Evolutionary conservation across 1,284 basidiomycete species (phyloP), one percentile per base, ranked within the genome.

Genomic region (Melampsora occidentalis): DNA sequence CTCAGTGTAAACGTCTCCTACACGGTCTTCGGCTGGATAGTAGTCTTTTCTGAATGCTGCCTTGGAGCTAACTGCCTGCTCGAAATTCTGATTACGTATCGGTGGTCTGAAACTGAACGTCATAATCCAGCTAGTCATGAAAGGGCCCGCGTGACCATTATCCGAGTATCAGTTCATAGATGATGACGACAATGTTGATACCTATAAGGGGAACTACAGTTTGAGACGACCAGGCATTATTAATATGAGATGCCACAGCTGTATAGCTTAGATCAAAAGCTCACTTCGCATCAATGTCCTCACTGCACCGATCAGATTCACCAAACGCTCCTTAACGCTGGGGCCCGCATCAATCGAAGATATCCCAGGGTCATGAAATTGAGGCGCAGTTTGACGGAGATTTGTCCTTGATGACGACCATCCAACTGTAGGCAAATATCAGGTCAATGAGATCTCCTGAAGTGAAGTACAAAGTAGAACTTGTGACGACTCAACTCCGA

Each of bases 241-340:
- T 31, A 67, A 71, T 77, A 22, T 12, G 61, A 10, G 10, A 20
- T 59, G 64, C n/a, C 48, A 25, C 12, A 14, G 18, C 31, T 14
- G 53, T 18, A 7, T 14, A 25, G 25, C 28, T n/a, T 5, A 25
- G 42, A 25, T 20, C 7, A 48, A 42, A 68, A 31, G 86, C 89
- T 84, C 83, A 98, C 95, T 93, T 83, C 96, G 89, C 90, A 98
- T 91, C 78, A 98, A 86, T 72, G 94, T 97, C 83, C 95, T 86
- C 77, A 97, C 94, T 35, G 95, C 95, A 79, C 90, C 88, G 79
- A 97, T 97, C 80, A 98, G 87, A 84, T 94, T 92, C 82, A 98
- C 89, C 67, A 97, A 83, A 81, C 92, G 89, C 75, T 88, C 88
- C 85, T 97, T 97, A 79, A 98, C 85, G 53, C 90, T 87, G 77